Evolutionary conservation across 2,329 filamentous ascomycete genomes (phyloP).

Genomic region (Sporothrix sp.): DNA sequence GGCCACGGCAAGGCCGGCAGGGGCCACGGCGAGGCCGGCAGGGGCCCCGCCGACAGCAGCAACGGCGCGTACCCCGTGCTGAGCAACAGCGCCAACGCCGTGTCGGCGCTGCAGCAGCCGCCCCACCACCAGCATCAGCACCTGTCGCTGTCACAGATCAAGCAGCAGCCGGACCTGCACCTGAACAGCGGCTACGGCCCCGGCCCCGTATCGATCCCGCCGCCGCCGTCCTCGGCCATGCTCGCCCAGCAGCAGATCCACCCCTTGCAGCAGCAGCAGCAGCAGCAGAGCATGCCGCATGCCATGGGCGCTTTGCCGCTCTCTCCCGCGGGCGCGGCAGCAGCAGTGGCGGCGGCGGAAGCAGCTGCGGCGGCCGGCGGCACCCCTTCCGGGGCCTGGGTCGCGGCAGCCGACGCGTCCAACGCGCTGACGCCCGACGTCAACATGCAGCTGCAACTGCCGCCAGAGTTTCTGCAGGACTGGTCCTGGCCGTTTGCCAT

Average conservation of each 20-base stretch:
- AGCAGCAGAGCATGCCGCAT: background rate
- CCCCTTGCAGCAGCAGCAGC: background rate
- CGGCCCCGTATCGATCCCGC: background rate
- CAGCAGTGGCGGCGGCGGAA: background rate
- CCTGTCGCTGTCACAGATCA: background rate
- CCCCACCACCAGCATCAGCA: background rate
- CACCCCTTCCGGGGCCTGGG: background rate
- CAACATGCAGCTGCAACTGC: slow-evolving; percentile 11
- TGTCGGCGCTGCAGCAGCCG: background rate
- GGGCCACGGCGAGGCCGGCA: background rate
- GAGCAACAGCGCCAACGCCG: background rate
- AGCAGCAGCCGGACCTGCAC: background rate
- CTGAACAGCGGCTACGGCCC: background rate
- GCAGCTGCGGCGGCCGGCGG: too few relatives aligned
- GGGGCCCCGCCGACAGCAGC: too few relatives aligned
- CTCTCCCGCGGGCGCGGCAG: too few relatives aligned
- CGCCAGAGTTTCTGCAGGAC: slow-evolving; percentile 14
- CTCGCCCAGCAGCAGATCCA: background rate
- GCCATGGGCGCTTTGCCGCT: too few relatives aligned
- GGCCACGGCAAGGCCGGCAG: background rate
- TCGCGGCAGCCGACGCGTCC: background rate
- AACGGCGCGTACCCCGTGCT: too few relatives aligned
- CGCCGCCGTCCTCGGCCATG: background rate
- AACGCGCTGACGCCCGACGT: background rate
- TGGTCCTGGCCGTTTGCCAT: slow-evolving; percentile 16